Evolutionary conservation across 2,329 filamentous ascomycete species (phyloP).

Genomic region (Penicillium oxalicum): DNA sequence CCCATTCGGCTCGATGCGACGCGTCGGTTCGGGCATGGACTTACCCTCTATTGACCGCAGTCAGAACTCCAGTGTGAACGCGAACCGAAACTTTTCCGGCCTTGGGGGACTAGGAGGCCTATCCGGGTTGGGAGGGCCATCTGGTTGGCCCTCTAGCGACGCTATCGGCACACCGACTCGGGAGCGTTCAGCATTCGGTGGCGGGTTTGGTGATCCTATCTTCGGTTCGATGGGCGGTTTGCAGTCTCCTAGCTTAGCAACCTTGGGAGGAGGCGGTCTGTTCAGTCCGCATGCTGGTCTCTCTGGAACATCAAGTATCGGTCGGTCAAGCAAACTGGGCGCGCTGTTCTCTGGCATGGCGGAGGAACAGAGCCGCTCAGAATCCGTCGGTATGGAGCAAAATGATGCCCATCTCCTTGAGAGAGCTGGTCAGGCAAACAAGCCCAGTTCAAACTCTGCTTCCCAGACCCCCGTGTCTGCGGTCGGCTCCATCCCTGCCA

Average conservation of each 20-base stretch:
- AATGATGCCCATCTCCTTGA: slow-evolving; percentile 26
- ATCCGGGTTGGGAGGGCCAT: slow-evolving; percentile 47
- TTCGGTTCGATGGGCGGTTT: slow-evolving; percentile 73
- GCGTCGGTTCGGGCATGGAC: slow-evolving; percentile 52
- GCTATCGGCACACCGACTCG: slow-evolving; percentile 68
- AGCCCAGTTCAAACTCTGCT: slow-evolving; percentile 26
- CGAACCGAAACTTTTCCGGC: slow-evolving; percentile 61
- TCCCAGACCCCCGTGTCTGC: slow-evolving; percentile 35
- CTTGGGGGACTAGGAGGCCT: slow-evolving; percentile 50
- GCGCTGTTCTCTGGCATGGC: slow-evolving; percentile 86
- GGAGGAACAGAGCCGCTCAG: slow-evolving; percentile 53
- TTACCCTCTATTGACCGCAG: slow-evolving; percentile 72
- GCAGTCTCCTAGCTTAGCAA: slow-evolving; percentile 47
- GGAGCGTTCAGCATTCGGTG: slow-evolving; percentile 48
- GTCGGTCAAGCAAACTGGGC: slow-evolving; percentile 73
- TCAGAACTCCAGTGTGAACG: slow-evolving; percentile 82
- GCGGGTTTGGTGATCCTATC: slow-evolving; percentile 54
- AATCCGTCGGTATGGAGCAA: slow-evolving; percentile 52
- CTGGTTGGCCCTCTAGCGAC: slow-evolving; percentile 52
- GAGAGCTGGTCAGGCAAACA: slow-evolving; percentile 25
- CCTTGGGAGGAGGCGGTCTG: slow-evolving; percentile 43
- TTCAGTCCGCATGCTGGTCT: slow-evolving; percentile 58
- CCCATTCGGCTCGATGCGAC: slow-evolving; percentile 51
- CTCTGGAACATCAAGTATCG: slow-evolving; percentile 58
- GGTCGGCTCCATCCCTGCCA: slow-evolving; percentile 28